Evolutionary conservation across 1,284 basidiomycete genomes (phyloP).

Genomic region (Pseudomicrostroma phylloplanum): DNA sequence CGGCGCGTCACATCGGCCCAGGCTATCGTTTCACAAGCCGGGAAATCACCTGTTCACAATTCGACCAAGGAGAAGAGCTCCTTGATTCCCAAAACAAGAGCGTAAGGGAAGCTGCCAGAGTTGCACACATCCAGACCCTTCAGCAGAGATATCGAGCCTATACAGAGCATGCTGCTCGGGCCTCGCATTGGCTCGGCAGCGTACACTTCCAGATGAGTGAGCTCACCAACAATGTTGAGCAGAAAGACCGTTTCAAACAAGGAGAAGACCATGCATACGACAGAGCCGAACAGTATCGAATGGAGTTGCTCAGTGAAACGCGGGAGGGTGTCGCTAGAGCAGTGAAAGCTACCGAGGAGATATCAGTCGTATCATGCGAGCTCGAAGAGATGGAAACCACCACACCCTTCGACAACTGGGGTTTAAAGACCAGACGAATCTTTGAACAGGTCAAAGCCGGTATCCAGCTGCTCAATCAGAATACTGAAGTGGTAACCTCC

Average conservation of each 20-base stretch:
- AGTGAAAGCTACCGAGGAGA: neutral
- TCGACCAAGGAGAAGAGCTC: neutral
- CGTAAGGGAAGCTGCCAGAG: neutral
- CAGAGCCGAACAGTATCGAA: conserved; percentile 35
- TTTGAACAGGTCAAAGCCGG: conserved; percentile 12
- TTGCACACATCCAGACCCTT: conserved; percentile 17
- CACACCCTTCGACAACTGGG: neutral
- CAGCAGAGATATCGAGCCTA: conserved; percentile 24
- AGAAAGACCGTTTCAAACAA: conserved; percentile 2
- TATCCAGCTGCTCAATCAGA: conserved; percentile 21
- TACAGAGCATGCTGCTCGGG: conserved; percentile 37
- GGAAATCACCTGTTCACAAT: neutral
- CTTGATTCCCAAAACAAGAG: neutral
- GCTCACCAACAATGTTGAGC: neutral
- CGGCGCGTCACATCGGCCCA: conserved; percentile 4
- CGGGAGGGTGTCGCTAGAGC: conserved; percentile 26
- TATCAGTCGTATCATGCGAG: neutral
- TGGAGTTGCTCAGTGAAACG: conserved; percentile 29
- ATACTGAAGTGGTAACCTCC: conserved; percentile 27
- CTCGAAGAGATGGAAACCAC: neutral
- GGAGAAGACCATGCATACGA: conserved; percentile 35
- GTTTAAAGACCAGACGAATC: neutral
- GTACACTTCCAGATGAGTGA: conserved; percentile 27
- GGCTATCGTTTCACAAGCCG: conserved; percentile 9
- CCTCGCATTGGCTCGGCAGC: conserved; percentile 39